Percentiles rank a stretch among this genome's conserved stretches.
These are phyloP conservation scores for Russula emetica DNA, from an alignment of 768 basidiomycete species.

Conservation along the genomic window DNA sequence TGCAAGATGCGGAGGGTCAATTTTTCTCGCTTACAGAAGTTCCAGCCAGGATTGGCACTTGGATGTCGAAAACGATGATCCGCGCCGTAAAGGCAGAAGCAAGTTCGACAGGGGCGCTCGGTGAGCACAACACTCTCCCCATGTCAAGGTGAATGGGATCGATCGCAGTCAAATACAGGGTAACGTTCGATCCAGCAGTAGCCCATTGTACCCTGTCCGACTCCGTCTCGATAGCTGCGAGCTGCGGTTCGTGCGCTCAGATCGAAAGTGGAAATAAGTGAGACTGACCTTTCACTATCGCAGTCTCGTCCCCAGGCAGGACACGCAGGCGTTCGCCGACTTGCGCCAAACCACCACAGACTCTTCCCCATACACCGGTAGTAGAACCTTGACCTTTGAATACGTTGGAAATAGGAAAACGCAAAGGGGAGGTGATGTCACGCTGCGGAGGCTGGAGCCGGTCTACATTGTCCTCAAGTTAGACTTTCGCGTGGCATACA, in stretches of 20 bases:
- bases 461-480: slow-evolving; percentile 45
- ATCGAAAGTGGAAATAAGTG: background rate
- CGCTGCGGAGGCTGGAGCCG: slow-evolving; percentile 73
- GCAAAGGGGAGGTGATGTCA: slow-evolving; percentile 69
- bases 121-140: slow-evolving; percentile 85
- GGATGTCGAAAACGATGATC: slow-evolving; percentile 90
- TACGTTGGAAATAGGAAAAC: slow-evolving; percentile 91
- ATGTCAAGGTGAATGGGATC: slow-evolving; percentile 84
- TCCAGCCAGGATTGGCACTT: slow-evolving; percentile 83
- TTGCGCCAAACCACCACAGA: slow-evolving; percentile 86
- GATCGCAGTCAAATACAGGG: slow-evolving; percentile 74
- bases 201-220: slow-evolving; percentile 78
- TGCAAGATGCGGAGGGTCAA: background rate
- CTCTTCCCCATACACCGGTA: slow-evolving; percentile 72
- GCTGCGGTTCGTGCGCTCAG: background rate
- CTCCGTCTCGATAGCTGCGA: slow-evolving; percentile 79
- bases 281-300: slow-evolving; percentile 56
- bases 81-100: slow-evolving; percentile 76
- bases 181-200: slow-evolving; percentile 85
- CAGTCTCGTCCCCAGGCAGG: slow-evolving; percentile 89
- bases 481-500: background rate
- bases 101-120: slow-evolving; percentile 65
- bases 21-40: slow-evolving; percentile 54
- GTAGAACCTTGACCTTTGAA: slow-evolving; percentile 85
- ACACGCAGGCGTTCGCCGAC: slow-evolving; percentile 85